Percentiles rank a stretch among this genome's conserved stretches.
phyloP scores from a whole-genome alignment of 306 rosid species.

The Notholithocarpus densiflorus region DNA sequence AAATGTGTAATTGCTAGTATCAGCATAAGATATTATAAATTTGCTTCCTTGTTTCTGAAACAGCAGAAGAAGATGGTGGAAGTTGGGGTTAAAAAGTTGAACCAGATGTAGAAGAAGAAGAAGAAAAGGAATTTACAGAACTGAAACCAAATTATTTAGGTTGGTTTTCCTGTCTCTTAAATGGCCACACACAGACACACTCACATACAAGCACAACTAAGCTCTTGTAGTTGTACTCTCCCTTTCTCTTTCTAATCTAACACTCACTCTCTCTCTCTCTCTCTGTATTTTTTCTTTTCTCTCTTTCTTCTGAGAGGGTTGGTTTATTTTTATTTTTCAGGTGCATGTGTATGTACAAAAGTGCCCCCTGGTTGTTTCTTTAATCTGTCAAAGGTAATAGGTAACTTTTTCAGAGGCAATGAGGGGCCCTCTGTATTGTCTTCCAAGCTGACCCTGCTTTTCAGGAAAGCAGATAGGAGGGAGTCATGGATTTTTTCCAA shows the following conservation, averaged over 20 bases:
- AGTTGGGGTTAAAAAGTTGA: background rate
- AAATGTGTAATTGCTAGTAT: conserved; percentile 30
- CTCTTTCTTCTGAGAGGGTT: background rate
- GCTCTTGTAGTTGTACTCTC: background rate
- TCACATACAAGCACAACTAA: conserved; percentile 5
- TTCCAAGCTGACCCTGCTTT: conserved; percentile 36
- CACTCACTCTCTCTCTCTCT: background rate
- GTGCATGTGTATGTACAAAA: conserved; percentile 25
- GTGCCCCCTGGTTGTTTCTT: conserved; percentile 39
- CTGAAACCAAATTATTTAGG: conserved; percentile 41
- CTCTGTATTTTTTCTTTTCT: background rate
- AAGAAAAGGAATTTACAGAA: conserved; percentile 39
- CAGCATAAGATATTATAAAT: conserved; percentile 15
- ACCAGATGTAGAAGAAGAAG: background rate
- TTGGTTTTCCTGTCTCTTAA: conserved; percentile 54
- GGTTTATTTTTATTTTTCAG: conserved; percentile 13
- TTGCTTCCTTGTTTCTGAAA: background rate
- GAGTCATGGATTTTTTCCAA: background rate
- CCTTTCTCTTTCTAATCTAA: background rate
- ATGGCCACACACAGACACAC: conserved; percentile 21
- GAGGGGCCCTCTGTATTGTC: background rate
- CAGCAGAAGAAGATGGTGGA: conserved; percentile 7
- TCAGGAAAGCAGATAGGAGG: conserved; percentile 20
- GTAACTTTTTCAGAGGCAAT: conserved; percentile 40
- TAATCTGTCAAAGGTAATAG: conserved; percentile 25